Evolutionary conservation across 176 grass and related monocot genomes (phyloP).

Genomic region (Juncus effusus): DNA sequence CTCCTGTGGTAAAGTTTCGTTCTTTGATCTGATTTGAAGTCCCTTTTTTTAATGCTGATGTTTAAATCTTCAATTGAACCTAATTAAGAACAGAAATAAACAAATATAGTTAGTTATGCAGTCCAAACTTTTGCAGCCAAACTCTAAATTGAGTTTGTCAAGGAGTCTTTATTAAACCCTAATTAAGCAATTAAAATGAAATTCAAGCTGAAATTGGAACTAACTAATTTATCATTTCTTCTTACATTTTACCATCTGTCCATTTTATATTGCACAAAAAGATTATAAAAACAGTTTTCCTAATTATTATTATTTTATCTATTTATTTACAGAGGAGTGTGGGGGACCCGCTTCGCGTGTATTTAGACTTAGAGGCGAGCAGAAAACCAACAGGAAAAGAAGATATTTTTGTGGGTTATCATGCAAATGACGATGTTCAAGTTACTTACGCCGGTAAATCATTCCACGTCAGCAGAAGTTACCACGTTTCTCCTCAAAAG

Average conservation of each 20-base stretch:
- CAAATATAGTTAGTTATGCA: not conserved
- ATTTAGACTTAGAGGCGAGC: constrained; percentile 76
- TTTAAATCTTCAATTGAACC: not conserved
- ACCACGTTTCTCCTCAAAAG: constrained; percentile 60
- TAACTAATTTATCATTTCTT: too few species aligned
- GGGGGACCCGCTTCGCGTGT: constrained; percentile 77
- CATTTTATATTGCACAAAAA: too few species aligned
- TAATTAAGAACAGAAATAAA: not conserved
- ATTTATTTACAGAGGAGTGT: constrained; percentile 58
- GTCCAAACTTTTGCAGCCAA: constrained; percentile 5
- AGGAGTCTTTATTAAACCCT: too few species aligned
- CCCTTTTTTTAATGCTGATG: constrained; percentile 11
- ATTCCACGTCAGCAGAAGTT: constrained; percentile 70
- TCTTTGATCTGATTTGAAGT: constrained; percentile 7
- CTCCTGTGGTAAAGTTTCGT: constrained; percentile 39
- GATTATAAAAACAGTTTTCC: too few species aligned
- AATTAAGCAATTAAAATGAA: too few species aligned
- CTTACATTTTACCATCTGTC: too few species aligned
- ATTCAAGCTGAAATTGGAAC: too few species aligned
- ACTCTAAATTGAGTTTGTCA: not conserved
- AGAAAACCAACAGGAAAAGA: constrained; percentile 69
- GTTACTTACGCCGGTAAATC: constrained; percentile 85
- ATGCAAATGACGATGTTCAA: constrained; percentile 84
- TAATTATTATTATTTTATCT: constrained; percentile 10
- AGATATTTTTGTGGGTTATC: constrained; percentile 90